Conservation (phyloP, 2,329 filamentous ascomycete genomes). For the Neodidymelliopsis sp. region DNA sequence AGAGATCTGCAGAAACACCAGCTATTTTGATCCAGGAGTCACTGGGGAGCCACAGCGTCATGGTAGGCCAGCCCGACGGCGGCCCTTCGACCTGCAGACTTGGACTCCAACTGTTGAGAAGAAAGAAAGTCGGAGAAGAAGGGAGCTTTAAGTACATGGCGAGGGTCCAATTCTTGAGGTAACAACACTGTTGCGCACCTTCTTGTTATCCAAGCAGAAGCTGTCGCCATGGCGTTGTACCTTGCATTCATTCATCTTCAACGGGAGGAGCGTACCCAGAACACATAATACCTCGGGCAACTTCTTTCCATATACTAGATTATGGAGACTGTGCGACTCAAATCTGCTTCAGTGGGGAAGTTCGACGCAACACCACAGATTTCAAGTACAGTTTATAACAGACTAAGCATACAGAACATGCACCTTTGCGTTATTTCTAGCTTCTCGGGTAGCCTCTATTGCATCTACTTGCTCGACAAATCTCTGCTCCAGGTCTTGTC, state of each 20-base stretch:
- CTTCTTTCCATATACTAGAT: neutral
- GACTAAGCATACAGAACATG: too few relatives aligned
- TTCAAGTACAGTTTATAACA: too few relatives aligned
- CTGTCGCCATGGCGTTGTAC: neutral
- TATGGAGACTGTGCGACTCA: neutral
- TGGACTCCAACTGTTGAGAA: neutral
- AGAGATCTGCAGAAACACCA: neutral
- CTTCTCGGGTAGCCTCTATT: too few relatives aligned
- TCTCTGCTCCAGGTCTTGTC: too few relatives aligned
- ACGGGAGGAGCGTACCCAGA: conserved; percentile 1
- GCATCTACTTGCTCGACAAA: too few relatives aligned
- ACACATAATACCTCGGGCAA: neutral
- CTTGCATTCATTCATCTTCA: neutral
- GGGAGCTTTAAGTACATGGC: conserved; percentile 1
- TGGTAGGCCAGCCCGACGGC: neutral
- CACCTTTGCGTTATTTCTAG: too few relatives aligned
- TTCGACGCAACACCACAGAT: too few relatives aligned
- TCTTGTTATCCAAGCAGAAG: conserved; percentile 2
- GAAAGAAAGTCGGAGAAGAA: conserved; percentile 1
- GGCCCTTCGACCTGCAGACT: neutral
- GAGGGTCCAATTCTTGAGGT: neutral
- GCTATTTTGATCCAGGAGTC: conserved; percentile 1
- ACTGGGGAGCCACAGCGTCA: neutral
- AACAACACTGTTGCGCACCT: neutral
- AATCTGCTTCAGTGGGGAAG: neutral